Percentiles rank a stretch among this genome's conserved stretches.
phyloP scores from a whole-genome alignment of 2,329 filamentous ascomycete genomes.

The Paraphoma sp. region DNA sequence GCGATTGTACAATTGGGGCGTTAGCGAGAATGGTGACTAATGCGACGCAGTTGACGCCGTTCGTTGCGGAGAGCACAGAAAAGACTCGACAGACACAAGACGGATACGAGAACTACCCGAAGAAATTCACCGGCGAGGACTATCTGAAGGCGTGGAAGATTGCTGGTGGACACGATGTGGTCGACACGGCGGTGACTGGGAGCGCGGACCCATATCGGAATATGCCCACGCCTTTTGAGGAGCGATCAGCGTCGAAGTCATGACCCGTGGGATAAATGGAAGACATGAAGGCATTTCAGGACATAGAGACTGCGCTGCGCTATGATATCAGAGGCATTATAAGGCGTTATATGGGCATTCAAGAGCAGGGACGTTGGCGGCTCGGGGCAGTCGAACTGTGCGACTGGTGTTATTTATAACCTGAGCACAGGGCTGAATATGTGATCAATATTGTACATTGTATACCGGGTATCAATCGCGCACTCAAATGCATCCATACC shows the following conservation, averaged over 20 bases:
- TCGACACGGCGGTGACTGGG: constrained; percentile 9
- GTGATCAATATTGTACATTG: constrained; percentile 19
- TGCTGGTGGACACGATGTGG: constrained; percentile 37
- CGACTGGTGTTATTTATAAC: too few relatives aligned
- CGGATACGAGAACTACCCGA: constrained; percentile 25
- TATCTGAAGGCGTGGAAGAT: constrained; percentile 45
- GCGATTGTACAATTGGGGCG: background rate
- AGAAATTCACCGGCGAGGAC: constrained; percentile 38
- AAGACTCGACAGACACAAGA: constrained; percentile 30
- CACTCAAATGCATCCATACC: background rate
- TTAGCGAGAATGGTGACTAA: too few relatives aligned
- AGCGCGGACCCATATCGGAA: constrained; percentile 10
- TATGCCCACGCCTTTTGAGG: constrained; percentile 36
- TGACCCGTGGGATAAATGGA: background rate
- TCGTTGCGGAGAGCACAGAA: constrained; percentile 70
- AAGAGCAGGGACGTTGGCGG: too few relatives aligned
- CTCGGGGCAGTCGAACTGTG: too few relatives aligned
- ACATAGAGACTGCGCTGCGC: too few relatives aligned
- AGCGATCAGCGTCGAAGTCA: constrained; percentile 22
- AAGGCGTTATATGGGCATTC: background rate
- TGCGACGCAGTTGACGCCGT: constrained; percentile 73
- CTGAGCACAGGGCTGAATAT: too few relatives aligned
- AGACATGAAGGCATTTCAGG: too few relatives aligned
- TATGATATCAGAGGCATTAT: background rate
- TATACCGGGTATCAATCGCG: constrained; percentile 32